Base-by-base conservation (phyloP, 2,329 filamentous ascomycete genomes). In the Fusarium abutilonis region DNA sequence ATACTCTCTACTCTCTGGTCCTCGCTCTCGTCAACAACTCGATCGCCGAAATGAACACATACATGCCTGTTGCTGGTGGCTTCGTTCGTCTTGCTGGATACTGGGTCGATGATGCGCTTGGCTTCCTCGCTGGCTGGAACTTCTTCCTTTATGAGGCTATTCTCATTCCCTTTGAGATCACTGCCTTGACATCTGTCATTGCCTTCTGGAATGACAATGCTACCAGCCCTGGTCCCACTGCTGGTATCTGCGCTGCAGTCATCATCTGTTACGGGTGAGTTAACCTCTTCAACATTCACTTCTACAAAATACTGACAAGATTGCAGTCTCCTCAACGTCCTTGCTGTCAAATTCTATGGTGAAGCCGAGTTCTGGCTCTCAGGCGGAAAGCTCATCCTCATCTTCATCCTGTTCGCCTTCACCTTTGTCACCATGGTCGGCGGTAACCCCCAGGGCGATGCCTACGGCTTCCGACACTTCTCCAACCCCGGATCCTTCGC, bases 401-500 rank as follows among this genome's bases (percentile, higher is more conserved):
- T 64, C 39, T 64, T 64, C 28, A 32, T 83, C 40, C 76, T 89
- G 32, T 86, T 86, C 46, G 79, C 86, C 45, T 83, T 86, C 66
- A 84, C 83, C 14, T 75, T 89, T 26, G 77, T 88, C 44, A 84
- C 88, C 57, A 83, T 87, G 69, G 77, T 86, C 0, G 86, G 86
- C 11, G 86, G 86, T 31, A 82, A 85, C 5, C 82, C 86, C 0
- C 80, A 83, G 3, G 79, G 80, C 2, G 79, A 84, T 17, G 79
- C 82, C 3, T 81, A 86, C 49, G 88, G 89, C 1, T 90, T 90
- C 71, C 75, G 82, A 41, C 89, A 89, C 72, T 92, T 89, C 86
- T 83, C 79, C 40, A 77, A 85, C 35, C 88, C 88, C 0, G 87
- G 85, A 1, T 35, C 70, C 0, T 72, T 73, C 52, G 81, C 79